Evolutionary conservation across 1,284 basidiomycete genomes (phyloP).

Genomic region (Waitea zeae): DNA sequence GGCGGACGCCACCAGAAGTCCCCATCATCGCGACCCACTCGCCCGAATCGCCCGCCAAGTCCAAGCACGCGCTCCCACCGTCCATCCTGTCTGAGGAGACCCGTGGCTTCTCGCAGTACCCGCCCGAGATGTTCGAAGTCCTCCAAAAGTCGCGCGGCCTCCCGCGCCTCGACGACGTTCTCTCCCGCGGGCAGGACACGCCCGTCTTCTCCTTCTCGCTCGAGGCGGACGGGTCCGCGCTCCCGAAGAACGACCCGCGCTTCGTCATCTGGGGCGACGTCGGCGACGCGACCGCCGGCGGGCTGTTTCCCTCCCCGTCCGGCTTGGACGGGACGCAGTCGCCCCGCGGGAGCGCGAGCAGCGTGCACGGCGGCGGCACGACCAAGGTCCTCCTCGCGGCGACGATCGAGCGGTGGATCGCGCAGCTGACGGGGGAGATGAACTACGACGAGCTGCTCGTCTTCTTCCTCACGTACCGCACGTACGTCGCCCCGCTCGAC

Average conservation of each 20-base stretch:
- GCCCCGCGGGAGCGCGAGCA: conserved; percentile 9
- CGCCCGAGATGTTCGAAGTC: conserved; percentile 61
- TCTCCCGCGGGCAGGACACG: conserved; percentile 27
- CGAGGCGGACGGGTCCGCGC: conserved; percentile 41
- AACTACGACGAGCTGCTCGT: conserved; percentile 71
- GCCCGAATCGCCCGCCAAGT: no score
- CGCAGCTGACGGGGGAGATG: conserved; percentile 70
- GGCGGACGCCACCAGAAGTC: no score
- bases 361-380: conserved; percentile 8
- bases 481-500: conserved; percentile 61
- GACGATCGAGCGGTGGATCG: conserved; percentile 81
- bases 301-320: conserved; percentile 29
- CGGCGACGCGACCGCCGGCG: conserved; percentile 13
- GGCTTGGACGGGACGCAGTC: conserved; percentile 23
- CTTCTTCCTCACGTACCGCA: conserved; percentile 79
- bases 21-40: no score
- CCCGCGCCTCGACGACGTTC: conserved; percentile 40
- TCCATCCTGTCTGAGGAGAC: conserved; percentile 26
- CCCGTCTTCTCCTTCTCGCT: conserved; percentile 52
- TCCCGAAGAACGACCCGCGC: conserved; percentile 67
- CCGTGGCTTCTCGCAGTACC: conserved; percentile 40
- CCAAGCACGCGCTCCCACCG: no score
- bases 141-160: conserved; percentile 66
- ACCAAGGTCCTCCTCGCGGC: conserved; percentile 59
- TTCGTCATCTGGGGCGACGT: conserved; percentile 80